Evolutionary conservation across 23 red algal species (phyloP).

Genomic region (Gracilaria gracilis): DNA sequence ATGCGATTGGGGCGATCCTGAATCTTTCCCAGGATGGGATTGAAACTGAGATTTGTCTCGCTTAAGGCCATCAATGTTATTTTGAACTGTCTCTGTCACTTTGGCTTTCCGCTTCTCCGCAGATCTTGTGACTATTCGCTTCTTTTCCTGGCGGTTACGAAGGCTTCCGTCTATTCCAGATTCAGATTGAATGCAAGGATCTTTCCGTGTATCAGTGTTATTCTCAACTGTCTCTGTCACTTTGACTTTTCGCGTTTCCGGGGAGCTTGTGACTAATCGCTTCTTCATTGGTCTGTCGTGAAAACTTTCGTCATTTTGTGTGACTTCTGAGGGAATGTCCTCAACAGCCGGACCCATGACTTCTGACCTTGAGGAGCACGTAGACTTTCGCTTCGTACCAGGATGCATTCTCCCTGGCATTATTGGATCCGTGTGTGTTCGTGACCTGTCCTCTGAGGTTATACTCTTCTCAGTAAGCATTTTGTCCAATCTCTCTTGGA

Average conservation of each 20-base stretch:
- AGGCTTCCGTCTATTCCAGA: not conserved
- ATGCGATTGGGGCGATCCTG: not conserved
- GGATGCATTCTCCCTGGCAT: not conserved
- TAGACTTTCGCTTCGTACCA: not conserved
- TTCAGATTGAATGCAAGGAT: not conserved
- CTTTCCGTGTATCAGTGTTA: not conserved
- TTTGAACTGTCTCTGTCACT: not conserved
- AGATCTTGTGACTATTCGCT: not conserved
- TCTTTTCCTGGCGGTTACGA: not conserved
- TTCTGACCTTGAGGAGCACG: not conserved
- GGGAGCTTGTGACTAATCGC: too few relatives aligned
- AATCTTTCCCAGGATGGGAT: not conserved
- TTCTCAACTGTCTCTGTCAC: not conserved
- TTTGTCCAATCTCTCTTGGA: conserved; percentile 13
- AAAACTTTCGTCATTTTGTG: not conserved
- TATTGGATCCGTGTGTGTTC: not conserved
- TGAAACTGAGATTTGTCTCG: not conserved
- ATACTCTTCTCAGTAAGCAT: conserved; percentile 2
- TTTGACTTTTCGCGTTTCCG: not conserved
- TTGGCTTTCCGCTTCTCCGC: not conserved
- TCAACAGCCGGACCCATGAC: not conserved
- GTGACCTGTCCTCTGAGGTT: conserved; percentile 9
- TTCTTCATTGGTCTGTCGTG: conserved; percentile 6
- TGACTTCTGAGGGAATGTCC: conserved; percentile 18
- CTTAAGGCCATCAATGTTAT: not conserved